These are phyloP conservation scores for Kodamaea sp. DNA, from an alignment of 1,139 yeast species.

Conservation along the genomic window DNA sequence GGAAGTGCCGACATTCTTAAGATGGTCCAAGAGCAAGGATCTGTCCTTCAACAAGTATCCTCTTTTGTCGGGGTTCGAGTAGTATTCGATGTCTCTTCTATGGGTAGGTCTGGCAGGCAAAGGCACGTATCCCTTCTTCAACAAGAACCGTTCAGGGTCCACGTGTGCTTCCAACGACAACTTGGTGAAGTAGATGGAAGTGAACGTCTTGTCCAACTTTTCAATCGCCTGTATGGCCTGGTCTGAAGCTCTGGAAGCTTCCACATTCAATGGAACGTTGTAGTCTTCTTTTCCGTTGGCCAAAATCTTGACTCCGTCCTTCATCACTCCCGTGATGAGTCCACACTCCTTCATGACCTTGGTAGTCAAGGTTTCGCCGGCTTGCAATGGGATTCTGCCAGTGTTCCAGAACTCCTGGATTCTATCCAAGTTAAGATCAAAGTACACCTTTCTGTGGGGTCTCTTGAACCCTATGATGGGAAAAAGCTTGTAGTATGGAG, in stretches of 20 bases:
- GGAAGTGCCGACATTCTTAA: conserved; percentile 19
- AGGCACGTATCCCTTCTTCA: conserved; percentile 78
- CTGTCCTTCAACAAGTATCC: conserved; percentile 65
- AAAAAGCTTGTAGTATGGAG: conserved; percentile 84
- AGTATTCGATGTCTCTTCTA: conserved; percentile 77
- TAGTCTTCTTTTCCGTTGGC: conserved; percentile 64
- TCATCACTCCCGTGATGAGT: conserved; percentile 66
- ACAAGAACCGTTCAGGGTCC: conserved; percentile 67
- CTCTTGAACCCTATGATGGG: conserved; percentile 89
- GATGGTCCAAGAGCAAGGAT: conserved; percentile 40
- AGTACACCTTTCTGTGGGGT: conserved; percentile 49
- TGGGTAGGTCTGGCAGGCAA: conserved; percentile 83
- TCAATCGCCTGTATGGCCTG: conserved; percentile 77
- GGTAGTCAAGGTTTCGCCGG: conserved; percentile 63
- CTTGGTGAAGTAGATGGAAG: conserved; percentile 69
- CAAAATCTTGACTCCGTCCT: conserved; percentile 80
- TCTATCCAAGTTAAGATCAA: conserved; percentile 56
- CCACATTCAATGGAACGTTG: conserved; percentile 65
- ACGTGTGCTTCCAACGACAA: conserved; percentile 74
- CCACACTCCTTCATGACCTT: conserved; percentile 72
- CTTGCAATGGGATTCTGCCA: conserved; percentile 67
- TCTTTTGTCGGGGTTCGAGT: conserved; percentile 67
- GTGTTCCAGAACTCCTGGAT: conserved; percentile 64
- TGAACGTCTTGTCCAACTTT: conserved; percentile 67
- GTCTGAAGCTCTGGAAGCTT: conserved; percentile 78